phyloP scores from a whole-genome alignment of 805 yeast species.

The Barnettozyma californica region DNA sequence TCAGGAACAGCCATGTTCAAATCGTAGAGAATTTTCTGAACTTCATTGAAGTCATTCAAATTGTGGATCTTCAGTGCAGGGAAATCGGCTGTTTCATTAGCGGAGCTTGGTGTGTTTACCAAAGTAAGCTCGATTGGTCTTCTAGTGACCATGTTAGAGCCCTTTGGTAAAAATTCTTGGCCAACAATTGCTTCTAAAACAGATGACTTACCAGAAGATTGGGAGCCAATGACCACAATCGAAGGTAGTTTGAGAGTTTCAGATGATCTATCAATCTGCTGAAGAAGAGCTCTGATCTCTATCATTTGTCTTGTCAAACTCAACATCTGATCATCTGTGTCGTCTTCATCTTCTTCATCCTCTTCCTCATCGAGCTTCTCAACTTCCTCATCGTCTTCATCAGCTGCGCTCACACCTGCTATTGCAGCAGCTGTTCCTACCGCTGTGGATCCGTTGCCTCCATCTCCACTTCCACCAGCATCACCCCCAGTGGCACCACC shows the following conservation, averaged over 20 bases:
- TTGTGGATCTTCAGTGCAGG: slow-evolving; percentile 82
- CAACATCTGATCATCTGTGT: slow-evolving; percentile 76
- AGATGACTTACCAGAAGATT: slow-evolving; percentile 94
- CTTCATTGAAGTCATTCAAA: slow-evolving; percentile 82
- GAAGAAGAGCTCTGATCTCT: slow-evolving; percentile 78
- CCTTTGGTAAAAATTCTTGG: slow-evolving; percentile 96
- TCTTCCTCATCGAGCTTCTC: slow-evolving; percentile 37
- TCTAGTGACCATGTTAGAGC: slow-evolving; percentile 96
- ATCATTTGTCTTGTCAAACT: slow-evolving; percentile 94
- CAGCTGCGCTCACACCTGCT: slow-evolving; percentile 38
- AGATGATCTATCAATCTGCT: slow-evolving; percentile 64
- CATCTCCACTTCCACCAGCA: slow-evolving; percentile 16
- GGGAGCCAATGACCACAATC: slow-evolving; percentile 95
- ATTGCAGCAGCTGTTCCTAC: slow-evolving; percentile 56
- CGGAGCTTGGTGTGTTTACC: slow-evolving; percentile 75
- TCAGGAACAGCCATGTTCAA: slow-evolving; percentile 89
- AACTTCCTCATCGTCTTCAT: slow-evolving; percentile 40
- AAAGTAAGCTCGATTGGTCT: slow-evolving; percentile 94
- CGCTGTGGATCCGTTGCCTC: slow-evolving; percentile 42
- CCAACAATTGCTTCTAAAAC: slow-evolving; percentile 96
- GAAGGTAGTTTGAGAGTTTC: slow-evolving; percentile 84
- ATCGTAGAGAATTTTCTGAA: slow-evolving; percentile 81
- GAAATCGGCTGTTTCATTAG: slow-evolving; percentile 87
- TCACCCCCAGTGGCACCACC: slow-evolving; percentile 23
- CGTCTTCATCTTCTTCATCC: slow-evolving; percentile 50